These are phyloP conservation scores for Colletotrichum liaoningense DNA, from an alignment of 2,329 filamentous ascomycete genomes.

Conservation along the genomic window DNA sequence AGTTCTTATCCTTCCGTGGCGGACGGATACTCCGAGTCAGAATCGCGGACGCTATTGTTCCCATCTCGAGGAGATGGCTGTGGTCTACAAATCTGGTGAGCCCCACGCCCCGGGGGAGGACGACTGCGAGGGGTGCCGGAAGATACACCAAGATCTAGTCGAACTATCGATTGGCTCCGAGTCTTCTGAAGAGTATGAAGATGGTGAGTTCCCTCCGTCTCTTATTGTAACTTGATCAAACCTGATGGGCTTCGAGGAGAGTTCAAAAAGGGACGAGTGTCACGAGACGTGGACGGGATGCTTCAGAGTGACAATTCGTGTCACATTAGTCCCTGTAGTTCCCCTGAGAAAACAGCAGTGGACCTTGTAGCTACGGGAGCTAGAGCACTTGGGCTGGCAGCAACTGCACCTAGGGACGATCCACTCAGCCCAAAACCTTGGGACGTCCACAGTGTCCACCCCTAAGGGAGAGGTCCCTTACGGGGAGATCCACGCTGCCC, in stretches of 20 bases:
- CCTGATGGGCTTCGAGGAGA: not conserved
- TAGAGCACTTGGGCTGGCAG: constrained; percentile 5
- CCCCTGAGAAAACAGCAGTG: constrained; percentile 24
- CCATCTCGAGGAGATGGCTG: not conserved
- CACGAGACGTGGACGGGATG: not conserved
- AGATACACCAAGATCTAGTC: constrained; percentile 31
- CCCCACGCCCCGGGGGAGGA: constrained; percentile 12
- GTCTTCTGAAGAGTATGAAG: constrained; percentile 27
- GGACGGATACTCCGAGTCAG: not conserved
- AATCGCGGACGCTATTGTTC: not conserved
- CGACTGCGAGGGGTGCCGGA: constrained; percentile 32
- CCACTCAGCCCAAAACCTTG: constrained; percentile 24
- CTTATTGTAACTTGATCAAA: not conserved
- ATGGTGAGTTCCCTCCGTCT: constrained; percentile 17
- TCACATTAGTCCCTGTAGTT: not conserved
- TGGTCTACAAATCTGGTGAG: constrained; percentile 9
- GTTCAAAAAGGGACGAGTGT: not conserved
- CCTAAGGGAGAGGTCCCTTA: not conserved
- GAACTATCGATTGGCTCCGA: constrained; percentile 21
- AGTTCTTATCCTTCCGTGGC: not conserved
- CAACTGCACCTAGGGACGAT: constrained; percentile 12
- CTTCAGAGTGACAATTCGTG: not conserved
- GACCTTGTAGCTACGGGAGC: constrained; percentile 20
- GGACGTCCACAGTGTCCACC: not conserved
- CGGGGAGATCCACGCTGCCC: constrained; percentile 22